These are phyloP conservation scores for Lentinus tigrinus DNA, from an alignment of 768 basidiomycete species.

Conservation along the genomic window DNA sequence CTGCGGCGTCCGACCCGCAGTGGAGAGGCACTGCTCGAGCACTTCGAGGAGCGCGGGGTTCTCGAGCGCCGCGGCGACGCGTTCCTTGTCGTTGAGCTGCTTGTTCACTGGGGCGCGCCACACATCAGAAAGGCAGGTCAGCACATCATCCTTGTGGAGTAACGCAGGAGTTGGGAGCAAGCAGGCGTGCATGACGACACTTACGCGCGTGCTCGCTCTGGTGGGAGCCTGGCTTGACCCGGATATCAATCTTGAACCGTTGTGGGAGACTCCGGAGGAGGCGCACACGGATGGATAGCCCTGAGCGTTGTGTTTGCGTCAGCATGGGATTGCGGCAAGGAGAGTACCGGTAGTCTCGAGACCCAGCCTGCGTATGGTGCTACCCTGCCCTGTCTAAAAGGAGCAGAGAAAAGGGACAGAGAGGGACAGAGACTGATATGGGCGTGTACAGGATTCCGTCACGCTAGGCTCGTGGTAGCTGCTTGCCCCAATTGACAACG, in stretches of 20 bases:
- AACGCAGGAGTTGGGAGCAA: too few species aligned
- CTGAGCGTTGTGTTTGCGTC: constrained; percentile 37
- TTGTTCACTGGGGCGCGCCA: constrained; percentile 86
- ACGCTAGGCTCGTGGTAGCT: too few species aligned
- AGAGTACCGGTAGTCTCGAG: too few species aligned
- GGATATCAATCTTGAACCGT: constrained; percentile 93
- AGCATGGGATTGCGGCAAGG: too few species aligned
- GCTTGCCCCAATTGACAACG: too few species aligned
- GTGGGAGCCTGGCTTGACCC: constrained; percentile 91
- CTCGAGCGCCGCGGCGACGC: constrained; percentile 95
- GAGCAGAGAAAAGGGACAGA: too few species aligned
- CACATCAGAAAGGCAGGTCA: too few species aligned
- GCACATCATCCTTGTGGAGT: not conserved
- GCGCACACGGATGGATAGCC: constrained; percentile 93
- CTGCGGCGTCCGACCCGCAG: constrained; percentile 3
- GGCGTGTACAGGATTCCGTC: too few species aligned
- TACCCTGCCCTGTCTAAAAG: too few species aligned
- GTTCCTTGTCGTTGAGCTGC: constrained; percentile 97
- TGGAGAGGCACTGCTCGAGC: constrained; percentile 72
- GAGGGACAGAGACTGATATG: too few species aligned
- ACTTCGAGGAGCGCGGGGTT: constrained; percentile 84
- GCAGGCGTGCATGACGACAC: constrained; percentile 25
- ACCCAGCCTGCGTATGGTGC: too few species aligned
- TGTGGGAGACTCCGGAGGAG: constrained; percentile 86
- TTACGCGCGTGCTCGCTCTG: constrained; percentile 88